Base-by-base conservation (phyloP, 2,329 filamentous ascomycete species). In the Nigrograna mackinnonii region DNA sequence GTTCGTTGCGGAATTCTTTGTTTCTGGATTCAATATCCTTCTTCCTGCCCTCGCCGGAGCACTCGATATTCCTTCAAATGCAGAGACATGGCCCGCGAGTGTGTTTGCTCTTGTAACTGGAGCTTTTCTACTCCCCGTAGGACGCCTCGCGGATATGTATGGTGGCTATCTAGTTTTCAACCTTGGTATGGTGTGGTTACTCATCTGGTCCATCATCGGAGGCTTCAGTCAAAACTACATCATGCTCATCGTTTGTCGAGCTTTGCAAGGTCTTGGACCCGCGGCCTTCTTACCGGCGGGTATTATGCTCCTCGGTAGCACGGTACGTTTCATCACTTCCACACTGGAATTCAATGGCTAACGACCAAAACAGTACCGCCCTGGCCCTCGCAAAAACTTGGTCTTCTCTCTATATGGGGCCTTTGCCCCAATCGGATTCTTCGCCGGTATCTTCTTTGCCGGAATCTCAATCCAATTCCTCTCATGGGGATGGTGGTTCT, bases 171-270 rank as follows among this genome's bases (percentile, higher is more conserved):
- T 85, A 1, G 75, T 91, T 1, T 81, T 89, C 43, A 76, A 86
- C 0, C 76, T 79, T 41, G 85, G 87, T 1, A 78, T 70, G 44
- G 52, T 62, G 4, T 80, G 87, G 88, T 79, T 89, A 37, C 64
- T 81, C 6, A 49, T 85, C 26, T 91, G 87, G 81, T 84, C 81
- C 7, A 67, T 91, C 39, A 70, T 89, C 40, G 80, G 79, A 13
- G 88, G 87, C 9, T 89, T 91, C 68, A 84, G 83, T 44, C 71
- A 73, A 40, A 85, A 80, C 66, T 78, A 84, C 46, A 64, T 82
- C 37, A 87, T 90, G 83, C 74, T 91, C 47, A 85, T 89, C 52
- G 73, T 86, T 41, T 87, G 84, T 59, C 84, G 88, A 39, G 87
- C 87, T 6, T 69, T 91, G 32, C 86, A 90, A 64, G 88, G 88